Evolutionary conservation across 441 rosid genomes (phyloP), one percentile per base, ranked within the genome.

Genomic region (Capsella rubella): DNA sequence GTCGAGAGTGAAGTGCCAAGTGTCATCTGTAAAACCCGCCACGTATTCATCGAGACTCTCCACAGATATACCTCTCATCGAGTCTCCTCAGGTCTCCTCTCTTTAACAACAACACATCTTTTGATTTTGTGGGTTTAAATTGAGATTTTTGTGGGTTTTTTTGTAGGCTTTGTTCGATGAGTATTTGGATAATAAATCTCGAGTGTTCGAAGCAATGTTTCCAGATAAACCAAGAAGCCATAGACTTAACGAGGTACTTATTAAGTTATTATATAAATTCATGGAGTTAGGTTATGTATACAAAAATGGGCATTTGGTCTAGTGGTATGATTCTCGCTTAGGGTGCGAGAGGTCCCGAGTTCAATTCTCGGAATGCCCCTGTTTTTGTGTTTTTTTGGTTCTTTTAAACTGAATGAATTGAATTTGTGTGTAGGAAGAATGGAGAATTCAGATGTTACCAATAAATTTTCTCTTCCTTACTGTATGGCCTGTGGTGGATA

Each of bases 381-480:
- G 6, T n/a, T 18, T 8, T 81, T 84, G 78, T 28, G 12, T 32
- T 45, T 46, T 13, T 28, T 39, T 6, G 3, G 35, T 53, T 42
- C 42, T 40, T 34, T 43, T 54, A 9, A 34, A 25, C 11, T 6
- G 6, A 1, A 29, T 37, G 45, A 14, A 46, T 31, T n/a, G 7
- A 18, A 50, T 54, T 67, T 18, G 21, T 70, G 67, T 57, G 62
- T 59, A 94, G 96, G 96, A 92, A 58, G 88, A 87, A 47, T 92
- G 99, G 96, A 95, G 97, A 59, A 82, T 90, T 76, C 90, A 84
- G 82, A 92, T 92, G 97, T 81, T 90, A 80, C 99, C 99, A 10
- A 85, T 92, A 69, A 82, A 82, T 35, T 90, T 90, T 72, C 75
- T 89, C 74, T 89, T 88, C 74, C 80, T 90, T 14, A 90, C 90